Percentiles rank a stretch among this genome's conserved stretches.
Conservation (phyloP, 176 grass and related monocot species). For the Eleusine indica region DNA sequence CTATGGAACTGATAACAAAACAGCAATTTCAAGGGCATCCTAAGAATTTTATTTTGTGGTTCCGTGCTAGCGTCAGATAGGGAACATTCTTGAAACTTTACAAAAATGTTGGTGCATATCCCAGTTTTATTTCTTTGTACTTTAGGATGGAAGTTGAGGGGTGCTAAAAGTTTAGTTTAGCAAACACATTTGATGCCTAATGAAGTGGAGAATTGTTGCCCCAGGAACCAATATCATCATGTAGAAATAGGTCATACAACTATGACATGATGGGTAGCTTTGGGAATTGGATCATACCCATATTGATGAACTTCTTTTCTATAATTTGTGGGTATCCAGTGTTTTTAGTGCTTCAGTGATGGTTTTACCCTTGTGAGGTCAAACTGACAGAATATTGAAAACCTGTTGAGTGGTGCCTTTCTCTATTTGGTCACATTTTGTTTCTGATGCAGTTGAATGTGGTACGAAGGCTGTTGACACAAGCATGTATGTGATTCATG, state of each 20-base stretch:
- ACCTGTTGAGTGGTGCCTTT: conserved; percentile 10
- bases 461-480: conserved; percentile 3
- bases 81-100: not conserved
- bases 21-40: conserved; percentile 1
- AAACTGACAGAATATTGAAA: not conserved
- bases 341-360: not conserved
- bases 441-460: conserved; percentile 16
- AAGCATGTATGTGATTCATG: conserved; percentile 16
- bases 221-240: not conserved
- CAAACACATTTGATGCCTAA: not conserved
- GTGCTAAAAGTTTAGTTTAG: not conserved
- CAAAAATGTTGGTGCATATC: not conserved
- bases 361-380: not conserved
- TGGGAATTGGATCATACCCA: not conserved
- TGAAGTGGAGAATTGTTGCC: not conserved
- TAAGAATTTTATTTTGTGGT: not conserved
- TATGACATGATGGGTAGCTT: not conserved
- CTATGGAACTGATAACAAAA: not conserved
- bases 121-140: not conserved
- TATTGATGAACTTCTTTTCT: not conserved
- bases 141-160: conserved; percentile 2
- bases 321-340: not conserved
- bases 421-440: not conserved
- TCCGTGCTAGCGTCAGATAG: not conserved
- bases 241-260: conserved; percentile 6